A percentile compares a stretch with the other conserved stretches of the same genome.
phyloP scores from a whole-genome alignment of 306 rosid genomes.

The Cicer cuneatum region DNA sequence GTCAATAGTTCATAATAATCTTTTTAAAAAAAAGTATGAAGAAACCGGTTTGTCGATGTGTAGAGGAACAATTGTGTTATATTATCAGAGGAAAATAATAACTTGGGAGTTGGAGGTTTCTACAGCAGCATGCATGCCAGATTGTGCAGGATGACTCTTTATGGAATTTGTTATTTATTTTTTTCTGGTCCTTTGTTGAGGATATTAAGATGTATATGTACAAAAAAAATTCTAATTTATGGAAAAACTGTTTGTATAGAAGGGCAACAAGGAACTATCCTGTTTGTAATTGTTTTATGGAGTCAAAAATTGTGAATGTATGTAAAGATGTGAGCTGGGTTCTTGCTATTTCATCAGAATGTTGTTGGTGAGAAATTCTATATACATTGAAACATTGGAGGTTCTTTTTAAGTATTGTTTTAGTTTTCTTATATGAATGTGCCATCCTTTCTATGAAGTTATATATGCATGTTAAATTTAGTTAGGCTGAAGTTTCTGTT shows the following conservation, averaged over 20 bases:
- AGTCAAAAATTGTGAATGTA: constrained; percentile 34
- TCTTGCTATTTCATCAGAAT: constrained; percentile 4
- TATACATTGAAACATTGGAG: constrained; percentile 28
- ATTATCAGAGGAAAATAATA: constrained; percentile 62
- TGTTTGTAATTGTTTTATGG: constrained; percentile 40
- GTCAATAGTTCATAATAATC: constrained; percentile 49
- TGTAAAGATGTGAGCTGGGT: constrained; percentile 45
- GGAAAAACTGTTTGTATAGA: constrained; percentile 57
- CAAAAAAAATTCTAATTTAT: constrained; percentile 29
- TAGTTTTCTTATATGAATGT: background rate
- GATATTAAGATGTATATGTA: constrained; percentile 55
- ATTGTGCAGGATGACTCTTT: constrained; percentile 62
- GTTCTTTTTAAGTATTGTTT: constrained; percentile 2
- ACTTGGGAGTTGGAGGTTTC: constrained; percentile 57
- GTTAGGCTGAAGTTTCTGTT: background rate
- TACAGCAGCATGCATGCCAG: constrained; percentile 56
- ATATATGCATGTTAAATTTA: background rate
- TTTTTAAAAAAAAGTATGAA: constrained; percentile 38
- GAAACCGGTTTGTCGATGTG: constrained; percentile 60
- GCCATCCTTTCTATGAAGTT: background rate
- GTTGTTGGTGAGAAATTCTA: background rate
- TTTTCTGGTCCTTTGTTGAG: constrained; percentile 43
- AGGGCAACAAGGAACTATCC: constrained; percentile 37
- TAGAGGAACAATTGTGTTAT: constrained; percentile 63
- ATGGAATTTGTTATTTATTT: constrained; percentile 50